A percentile compares a stretch with the other conserved stretches of the same genome.
Evolutionary conservation across 164 flowering plant species (phyloP).

Genomic region (Nymphaea thermarum): DNA sequence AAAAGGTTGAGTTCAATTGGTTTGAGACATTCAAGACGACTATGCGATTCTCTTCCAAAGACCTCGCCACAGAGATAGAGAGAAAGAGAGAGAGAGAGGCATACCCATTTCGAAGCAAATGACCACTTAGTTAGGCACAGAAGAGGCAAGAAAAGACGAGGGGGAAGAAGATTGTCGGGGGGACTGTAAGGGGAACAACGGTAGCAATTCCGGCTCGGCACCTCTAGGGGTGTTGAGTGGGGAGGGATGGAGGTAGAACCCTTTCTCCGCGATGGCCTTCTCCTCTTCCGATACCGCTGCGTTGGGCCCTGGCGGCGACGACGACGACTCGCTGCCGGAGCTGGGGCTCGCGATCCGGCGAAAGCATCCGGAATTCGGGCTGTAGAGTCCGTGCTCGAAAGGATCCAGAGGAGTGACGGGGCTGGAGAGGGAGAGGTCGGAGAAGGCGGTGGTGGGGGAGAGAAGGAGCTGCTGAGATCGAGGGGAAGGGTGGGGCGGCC

Average conservation of each 20-base stretch:
- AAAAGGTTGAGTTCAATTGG: neutral
- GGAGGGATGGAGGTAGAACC: conserved; percentile 39
- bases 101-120: neutral
- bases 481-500: conserved; percentile 1
- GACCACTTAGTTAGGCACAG: neutral
- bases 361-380: neutral
- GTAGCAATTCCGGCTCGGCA: conserved; percentile 31
- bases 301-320: neutral
- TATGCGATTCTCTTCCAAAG: neutral
- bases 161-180: conserved; percentile 14
- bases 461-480: conserved; percentile 4
- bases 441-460: conserved; percentile 2
- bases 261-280: conserved; percentile 30
- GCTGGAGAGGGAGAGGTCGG: conserved; percentile 14
- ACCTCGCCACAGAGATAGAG: neutral
- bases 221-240: conserved; percentile 36
- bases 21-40: neutral
- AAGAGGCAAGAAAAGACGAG: neutral
- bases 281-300: conserved; percentile 32
- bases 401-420: conserved; percentile 40
- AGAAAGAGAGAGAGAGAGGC: neutral
- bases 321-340: conserved; percentile 6
- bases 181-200: conserved; percentile 34
- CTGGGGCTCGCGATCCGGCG: neutral
- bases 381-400: neutral